phyloP scores from a whole-genome alignment of 371 early-diverging fungal species.

The Zopfochytrium polystomum region DNA sequence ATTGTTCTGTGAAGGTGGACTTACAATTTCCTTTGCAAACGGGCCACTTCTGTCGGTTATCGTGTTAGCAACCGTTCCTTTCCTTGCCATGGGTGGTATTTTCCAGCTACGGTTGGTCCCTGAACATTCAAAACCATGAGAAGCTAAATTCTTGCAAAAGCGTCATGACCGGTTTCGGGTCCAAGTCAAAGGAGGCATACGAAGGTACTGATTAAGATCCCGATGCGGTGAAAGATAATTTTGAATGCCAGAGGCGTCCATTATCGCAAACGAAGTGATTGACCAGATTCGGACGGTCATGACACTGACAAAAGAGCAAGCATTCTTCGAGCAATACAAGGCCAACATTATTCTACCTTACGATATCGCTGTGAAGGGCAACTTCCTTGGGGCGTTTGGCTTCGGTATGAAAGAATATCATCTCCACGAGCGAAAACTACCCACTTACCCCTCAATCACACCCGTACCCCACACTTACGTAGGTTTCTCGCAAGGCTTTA shows the following conservation, averaged over 20 bases:
- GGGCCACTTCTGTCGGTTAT: slow-evolving; percentile 38
- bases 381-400: slow-evolving; percentile 33
- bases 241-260: slow-evolving; percentile 50
- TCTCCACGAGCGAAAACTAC: too few species aligned
- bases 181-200: slow-evolving; percentile 39
- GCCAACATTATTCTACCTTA: slow-evolving; percentile 34
- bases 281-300: slow-evolving; percentile 84
- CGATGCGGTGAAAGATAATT: slow-evolving; percentile 37
- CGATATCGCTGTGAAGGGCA: slow-evolving; percentile 32
- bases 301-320: slow-evolving; percentile 71
- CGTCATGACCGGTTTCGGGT: slow-evolving; percentile 33
- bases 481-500: slow-evolving; percentile 15
- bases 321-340: slow-evolving; percentile 27
- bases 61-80: slow-evolving; percentile 31
- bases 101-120: slow-evolving; percentile 19
- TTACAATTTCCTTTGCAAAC: slow-evolving; percentile 30
- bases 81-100: slow-evolving; percentile 32
- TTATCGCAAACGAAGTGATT: slow-evolving; percentile 81
- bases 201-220: slow-evolving; percentile 5
- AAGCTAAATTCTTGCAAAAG: slow-evolving; percentile 2
- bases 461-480: too few species aligned
- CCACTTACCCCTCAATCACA: too few species aligned
- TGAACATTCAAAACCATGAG: too few species aligned
- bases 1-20: slow-evolving; percentile 27
- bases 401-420: slow-evolving; percentile 33